Percentiles rank a stretch among this genome's conserved stretches.
Conservation (phyloP, 2,329 filamentous ascomycete genomes). For the Cryphonectria radicalis region DNA sequence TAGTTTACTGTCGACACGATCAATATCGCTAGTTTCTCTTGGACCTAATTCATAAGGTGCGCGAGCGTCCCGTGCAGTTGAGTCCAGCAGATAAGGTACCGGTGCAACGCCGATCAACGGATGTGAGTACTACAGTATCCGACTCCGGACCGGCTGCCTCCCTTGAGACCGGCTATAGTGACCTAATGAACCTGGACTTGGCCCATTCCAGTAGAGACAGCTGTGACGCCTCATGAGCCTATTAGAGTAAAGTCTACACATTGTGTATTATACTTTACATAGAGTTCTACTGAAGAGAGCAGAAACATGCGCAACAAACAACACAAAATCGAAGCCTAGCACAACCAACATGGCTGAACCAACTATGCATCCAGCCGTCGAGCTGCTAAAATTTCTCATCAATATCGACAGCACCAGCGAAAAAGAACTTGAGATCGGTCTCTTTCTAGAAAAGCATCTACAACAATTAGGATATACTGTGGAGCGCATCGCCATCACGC, state of each 20-base stretch:
- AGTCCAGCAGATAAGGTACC: not conserved
- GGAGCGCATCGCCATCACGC: slow-evolving; percentile 16
- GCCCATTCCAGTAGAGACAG: not conserved
- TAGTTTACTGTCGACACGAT: not conserved
- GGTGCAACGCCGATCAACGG: not conserved
- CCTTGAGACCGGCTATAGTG: not conserved
- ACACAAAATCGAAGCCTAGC: not conserved
- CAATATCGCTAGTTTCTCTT: not conserved
- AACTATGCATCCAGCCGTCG: slow-evolving; percentile 11
- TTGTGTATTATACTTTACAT: not conserved
- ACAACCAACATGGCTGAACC: not conserved
- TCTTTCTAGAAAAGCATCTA: slow-evolving; percentile 19
- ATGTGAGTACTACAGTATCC: not conserved
- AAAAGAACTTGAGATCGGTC: slow-evolving; percentile 21
- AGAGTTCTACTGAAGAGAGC: not conserved
- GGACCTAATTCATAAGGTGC: not conserved
- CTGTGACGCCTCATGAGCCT: too few species aligned
- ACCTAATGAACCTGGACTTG: not conserved
- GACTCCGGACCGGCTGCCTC: not conserved
- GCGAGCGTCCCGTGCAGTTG: not conserved
- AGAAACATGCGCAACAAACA: not conserved
- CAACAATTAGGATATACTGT: slow-evolving; percentile 16
- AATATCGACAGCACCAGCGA: slow-evolving; percentile 21
- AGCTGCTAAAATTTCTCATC: slow-evolving; percentile 17
- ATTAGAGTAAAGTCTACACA: not conserved